These are phyloP conservation scores for Chrysoporthe deuterocubensis DNA, from an alignment of 2,329 filamentous ascomycete genomes.

Conservation along the genomic window DNA sequence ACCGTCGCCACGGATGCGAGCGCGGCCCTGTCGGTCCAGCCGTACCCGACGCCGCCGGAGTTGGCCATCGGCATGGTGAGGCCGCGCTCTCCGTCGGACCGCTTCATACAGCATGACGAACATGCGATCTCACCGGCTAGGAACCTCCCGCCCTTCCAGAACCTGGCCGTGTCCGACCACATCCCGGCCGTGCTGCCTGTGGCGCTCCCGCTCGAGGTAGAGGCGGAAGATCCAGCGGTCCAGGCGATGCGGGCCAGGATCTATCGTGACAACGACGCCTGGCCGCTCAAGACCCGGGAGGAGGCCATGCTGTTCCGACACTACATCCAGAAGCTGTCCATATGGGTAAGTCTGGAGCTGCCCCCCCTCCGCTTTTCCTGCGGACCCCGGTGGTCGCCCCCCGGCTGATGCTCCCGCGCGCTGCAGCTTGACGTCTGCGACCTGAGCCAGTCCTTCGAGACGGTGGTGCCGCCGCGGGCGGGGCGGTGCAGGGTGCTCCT, in stretches of 20 bases:
- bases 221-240: conserved; percentile 23
- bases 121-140: conserved; percentile 18
- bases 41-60: conserved; percentile 20
- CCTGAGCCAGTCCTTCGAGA: conserved; percentile 52
- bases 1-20: conserved; percentile 18
- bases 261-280: conserved; percentile 34
- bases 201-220: conserved; percentile 17
- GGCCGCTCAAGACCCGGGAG: conserved; percentile 35
- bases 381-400: neutral
- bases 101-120: conserved; percentile 37
- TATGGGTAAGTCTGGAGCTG: conserved; percentile 37
- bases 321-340: conserved; percentile 40
- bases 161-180: conserved; percentile 17
- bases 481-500: conserved; percentile 55
- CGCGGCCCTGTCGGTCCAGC: conserved; percentile 7
- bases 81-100: conserved; percentile 35
- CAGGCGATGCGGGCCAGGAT: conserved; percentile 28
- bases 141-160: conserved; percentile 19
- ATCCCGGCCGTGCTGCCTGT: conserved; percentile 18
- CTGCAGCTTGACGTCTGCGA: conserved; percentile 50
- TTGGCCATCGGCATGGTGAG: neutral
- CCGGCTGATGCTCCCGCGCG: neutral
- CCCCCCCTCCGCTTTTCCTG: too few relatives aligned
- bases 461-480: conserved; percentile 57
- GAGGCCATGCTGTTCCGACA: conserved; percentile 40